Evolutionary conservation across 2,329 filamentous ascomycete species (phyloP).

Genomic region (Beauveria sp.): DNA sequence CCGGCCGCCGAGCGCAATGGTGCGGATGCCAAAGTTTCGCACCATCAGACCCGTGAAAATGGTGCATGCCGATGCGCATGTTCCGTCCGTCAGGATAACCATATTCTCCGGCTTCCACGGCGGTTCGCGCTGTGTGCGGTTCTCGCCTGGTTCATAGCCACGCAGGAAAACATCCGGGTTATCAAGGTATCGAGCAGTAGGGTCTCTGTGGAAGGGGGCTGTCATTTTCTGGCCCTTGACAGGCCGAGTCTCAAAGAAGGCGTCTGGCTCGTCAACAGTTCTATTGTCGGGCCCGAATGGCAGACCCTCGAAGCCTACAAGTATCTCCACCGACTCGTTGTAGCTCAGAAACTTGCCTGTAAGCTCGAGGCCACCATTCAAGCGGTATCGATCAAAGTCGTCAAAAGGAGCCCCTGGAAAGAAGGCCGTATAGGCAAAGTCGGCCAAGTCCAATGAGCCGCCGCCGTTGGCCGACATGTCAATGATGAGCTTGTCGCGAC

Average conservation of each 20-base stretch:
- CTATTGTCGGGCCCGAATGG: background rate
- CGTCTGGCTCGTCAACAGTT: background rate
- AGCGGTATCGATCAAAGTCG: background rate
- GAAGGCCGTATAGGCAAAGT: conserved; percentile 1
- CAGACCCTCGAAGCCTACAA: background rate
- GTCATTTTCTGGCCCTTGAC: background rate
- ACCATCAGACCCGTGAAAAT: conserved; percentile 12
- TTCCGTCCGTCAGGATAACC: conserved; percentile 19
- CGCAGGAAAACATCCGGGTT: background rate
- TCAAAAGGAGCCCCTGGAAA: conserved; percentile 1
- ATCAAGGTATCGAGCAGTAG: background rate
- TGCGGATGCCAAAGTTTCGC: conserved; percentile 18
- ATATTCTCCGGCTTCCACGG: conserved; percentile 13
- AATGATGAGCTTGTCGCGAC: conserved; percentile 52
- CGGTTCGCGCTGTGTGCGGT: background rate
- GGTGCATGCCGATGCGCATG: conserved; percentile 18
- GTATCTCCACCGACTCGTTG: background rate
- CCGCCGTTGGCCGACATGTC: conserved; percentile 54
- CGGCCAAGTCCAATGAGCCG: conserved; percentile 27
- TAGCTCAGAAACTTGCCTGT: background rate
- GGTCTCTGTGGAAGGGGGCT: background rate
- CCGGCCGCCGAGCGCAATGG: conserved; percentile 54
- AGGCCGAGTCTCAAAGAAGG: background rate
- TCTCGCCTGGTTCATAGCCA: background rate
- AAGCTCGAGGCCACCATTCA: background rate